phyloP scores from a whole-genome alignment of 306 rosid species.

The Gastrolobium villosum region DNA sequence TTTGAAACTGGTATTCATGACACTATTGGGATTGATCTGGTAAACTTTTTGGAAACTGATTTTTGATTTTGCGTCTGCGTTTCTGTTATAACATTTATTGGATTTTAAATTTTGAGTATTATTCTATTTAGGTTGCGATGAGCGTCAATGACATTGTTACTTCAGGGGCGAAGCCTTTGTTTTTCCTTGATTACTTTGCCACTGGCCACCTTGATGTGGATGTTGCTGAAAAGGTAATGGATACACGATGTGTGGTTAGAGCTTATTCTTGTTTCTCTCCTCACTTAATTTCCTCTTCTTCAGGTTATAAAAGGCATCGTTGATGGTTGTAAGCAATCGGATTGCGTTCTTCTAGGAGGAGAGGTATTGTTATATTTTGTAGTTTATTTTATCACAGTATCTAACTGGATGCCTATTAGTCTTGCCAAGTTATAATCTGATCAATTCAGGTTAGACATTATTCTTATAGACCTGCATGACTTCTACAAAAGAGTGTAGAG shows the following conservation, averaged over 20 bases:
- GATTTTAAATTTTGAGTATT: slow-evolving; percentile 26
- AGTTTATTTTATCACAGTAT: neutral
- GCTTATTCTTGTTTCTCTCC: slow-evolving; percentile 1
- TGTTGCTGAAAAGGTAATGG: slow-evolving; percentile 83
- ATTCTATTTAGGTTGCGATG: slow-evolving; percentile 83
- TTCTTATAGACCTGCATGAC: neutral
- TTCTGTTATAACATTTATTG: neutral
- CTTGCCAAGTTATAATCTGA: slow-evolving; percentile 22
- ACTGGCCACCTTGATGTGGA: slow-evolving; percentile 92
- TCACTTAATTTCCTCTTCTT: neutral
- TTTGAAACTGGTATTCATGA: slow-evolving; percentile 92
- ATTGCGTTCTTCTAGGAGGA: slow-evolving; percentile 89
- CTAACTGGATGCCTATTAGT: neutral
- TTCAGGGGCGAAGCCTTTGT: slow-evolving; percentile 93
- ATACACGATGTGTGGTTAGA: neutral
- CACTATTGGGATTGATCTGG: slow-evolving; percentile 96
- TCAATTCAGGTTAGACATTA: neutral
- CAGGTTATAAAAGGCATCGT: slow-evolving; percentile 95
- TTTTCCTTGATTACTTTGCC: slow-evolving; percentile 96
- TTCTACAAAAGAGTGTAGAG: too few species aligned
- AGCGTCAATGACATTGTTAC: slow-evolving; percentile 95
- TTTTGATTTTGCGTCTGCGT: neutral
- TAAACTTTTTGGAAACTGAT: slow-evolving; percentile 35
- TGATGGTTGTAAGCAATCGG: slow-evolving; percentile 90
- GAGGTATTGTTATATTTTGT: slow-evolving; percentile 69